phyloP scores from a whole-genome alignment of 2,329 filamentous ascomycete genomes.

The Shiraia bambusicola region DNA sequence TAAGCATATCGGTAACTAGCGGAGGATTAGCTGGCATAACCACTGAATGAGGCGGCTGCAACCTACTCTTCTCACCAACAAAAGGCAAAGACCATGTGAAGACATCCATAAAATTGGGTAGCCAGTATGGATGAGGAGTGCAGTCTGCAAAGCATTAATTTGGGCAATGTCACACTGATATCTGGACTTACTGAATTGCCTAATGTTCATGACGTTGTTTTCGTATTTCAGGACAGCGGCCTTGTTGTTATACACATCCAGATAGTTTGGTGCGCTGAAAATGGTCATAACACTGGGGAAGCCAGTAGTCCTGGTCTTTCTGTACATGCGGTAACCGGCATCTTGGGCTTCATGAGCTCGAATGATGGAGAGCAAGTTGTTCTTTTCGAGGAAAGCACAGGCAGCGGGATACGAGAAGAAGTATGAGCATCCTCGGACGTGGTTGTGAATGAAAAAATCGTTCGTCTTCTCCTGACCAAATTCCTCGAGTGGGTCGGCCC shows the following conservation, averaged over 20 bases:
- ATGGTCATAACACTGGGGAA: conserved; percentile 99
- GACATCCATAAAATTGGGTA: conserved; percentile 99
- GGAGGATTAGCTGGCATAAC: conserved; percentile 24
- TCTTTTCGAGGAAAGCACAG: conserved; percentile 97
- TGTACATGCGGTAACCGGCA: conserved; percentile 98
- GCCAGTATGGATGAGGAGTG: conserved; percentile 98
- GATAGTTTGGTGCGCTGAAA: conserved; percentile 97
- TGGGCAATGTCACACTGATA: background rate
- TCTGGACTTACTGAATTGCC: conserved; percentile 71
- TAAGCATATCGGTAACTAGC: conserved; percentile 90
- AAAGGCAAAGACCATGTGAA: conserved; percentile 99
- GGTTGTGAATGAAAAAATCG: conserved; percentile 97
- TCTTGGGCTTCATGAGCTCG: conserved; percentile 98
- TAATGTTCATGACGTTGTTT: conserved; percentile 99
- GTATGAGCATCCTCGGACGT: conserved; percentile 97
- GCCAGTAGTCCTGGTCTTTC: conserved; percentile 95
- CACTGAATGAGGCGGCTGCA: too few species aligned
- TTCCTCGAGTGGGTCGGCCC: conserved; percentile 96
- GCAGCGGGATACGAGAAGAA: conserved; percentile 99
- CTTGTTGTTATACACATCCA: conserved; percentile 99
- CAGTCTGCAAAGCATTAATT: conserved; percentile 59
- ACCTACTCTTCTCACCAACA: conserved; percentile 81
- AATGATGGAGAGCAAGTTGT: conserved; percentile 95
- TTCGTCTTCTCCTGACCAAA: conserved; percentile 98
- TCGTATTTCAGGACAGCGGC: conserved; percentile 98